Percentiles rank a stretch among this genome's conserved stretches.
Evolutionary conservation across 805 yeast species (phyloP).

Genomic region (Ogataea naganishii): DNA sequence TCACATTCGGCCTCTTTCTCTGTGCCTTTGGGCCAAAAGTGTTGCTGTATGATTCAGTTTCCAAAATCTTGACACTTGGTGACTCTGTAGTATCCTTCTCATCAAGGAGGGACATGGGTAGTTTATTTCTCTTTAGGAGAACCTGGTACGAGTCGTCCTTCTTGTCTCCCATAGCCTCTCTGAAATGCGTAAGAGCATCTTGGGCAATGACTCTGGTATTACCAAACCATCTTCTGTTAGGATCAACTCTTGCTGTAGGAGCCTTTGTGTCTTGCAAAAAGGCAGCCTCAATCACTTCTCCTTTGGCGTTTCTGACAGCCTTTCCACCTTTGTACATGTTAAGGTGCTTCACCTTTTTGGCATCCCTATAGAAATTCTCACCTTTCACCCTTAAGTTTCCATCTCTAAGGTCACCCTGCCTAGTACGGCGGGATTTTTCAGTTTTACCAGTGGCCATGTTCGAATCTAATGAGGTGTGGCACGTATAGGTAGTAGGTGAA

Average conservation of each 20-base stretch:
- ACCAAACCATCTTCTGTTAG: slow-evolving; percentile 96
- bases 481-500: too few species aligned
- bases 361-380: slow-evolving; percentile 93
- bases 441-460: slow-evolving; percentile 90
- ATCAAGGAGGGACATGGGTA: slow-evolving; percentile 91
- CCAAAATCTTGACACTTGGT: slow-evolving; percentile 73
- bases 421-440: slow-evolving; percentile 77
- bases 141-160: slow-evolving; percentile 80
- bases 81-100: slow-evolving; percentile 73
- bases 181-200: slow-evolving; percentile 87
- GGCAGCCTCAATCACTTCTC: slow-evolving; percentile 84
- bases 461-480: neutral
- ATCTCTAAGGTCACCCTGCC: slow-evolving; percentile 75
- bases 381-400: slow-evolving; percentile 94
- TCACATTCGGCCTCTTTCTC: slow-evolving; percentile 77
- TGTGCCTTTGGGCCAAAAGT: slow-evolving; percentile 95
- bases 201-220: slow-evolving; percentile 96
- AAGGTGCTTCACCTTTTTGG: slow-evolving; percentile 81
- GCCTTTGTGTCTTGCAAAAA: slow-evolving; percentile 77
- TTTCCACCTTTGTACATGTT: slow-evolving; percentile 91
- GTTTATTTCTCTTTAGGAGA: slow-evolving; percentile 75
- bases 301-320: slow-evolving; percentile 78
- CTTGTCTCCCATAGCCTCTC: slow-evolving; percentile 88
- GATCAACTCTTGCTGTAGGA: slow-evolving; percentile 90
- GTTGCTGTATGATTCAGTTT: slow-evolving; percentile 73